Percentiles rank a stretch among this genome's conserved stretches.
These are phyloP conservation scores for Fragaria ananassa DNA, from an alignment of 306 rosid species.

Conservation along the genomic window DNA sequence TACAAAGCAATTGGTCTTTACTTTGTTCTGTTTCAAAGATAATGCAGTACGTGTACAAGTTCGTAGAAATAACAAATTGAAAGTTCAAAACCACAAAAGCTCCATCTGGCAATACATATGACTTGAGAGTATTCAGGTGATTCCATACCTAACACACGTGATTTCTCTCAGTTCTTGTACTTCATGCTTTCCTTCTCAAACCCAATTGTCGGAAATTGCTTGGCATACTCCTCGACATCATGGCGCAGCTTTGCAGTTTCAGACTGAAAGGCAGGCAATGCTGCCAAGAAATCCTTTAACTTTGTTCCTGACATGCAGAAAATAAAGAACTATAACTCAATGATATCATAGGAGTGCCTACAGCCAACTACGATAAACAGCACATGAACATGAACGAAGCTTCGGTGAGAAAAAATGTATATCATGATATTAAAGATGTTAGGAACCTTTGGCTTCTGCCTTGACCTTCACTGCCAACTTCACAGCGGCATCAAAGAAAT, in stretches of 20 bases:
- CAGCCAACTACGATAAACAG: neutral
- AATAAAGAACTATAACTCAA: constrained; percentile 13
- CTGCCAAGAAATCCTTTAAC: constrained; percentile 78
- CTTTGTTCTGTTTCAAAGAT: neutral
- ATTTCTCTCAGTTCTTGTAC: constrained; percentile 60
- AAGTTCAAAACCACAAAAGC: neutral
- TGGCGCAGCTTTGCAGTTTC: constrained; percentile 70
- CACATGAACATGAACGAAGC: constrained; percentile 8
- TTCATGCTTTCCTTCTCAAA: constrained; percentile 86
- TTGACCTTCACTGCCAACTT: constrained; percentile 78
- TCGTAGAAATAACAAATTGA: neutral
- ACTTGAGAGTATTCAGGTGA: constrained; percentile 4
- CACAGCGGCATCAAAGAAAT: constrained; percentile 76
- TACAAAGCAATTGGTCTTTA: neutral
- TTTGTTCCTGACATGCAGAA: constrained; percentile 67
- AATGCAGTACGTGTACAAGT: neutral
- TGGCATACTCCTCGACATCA: constrained; percentile 82
- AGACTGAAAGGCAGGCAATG: constrained; percentile 61
- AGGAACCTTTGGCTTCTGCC: constrained; percentile 64
- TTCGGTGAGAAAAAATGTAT: neutral
- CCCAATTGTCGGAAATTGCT: constrained; percentile 91
- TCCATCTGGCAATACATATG: neutral
- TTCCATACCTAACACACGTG: constrained; percentile 33
- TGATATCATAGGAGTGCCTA: constrained; percentile 12
- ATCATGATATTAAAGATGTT: constrained; percentile 6